Conservation (phyloP, 2,329 filamentous ascomycete species). For the Calonectria leucothoes region DNA sequence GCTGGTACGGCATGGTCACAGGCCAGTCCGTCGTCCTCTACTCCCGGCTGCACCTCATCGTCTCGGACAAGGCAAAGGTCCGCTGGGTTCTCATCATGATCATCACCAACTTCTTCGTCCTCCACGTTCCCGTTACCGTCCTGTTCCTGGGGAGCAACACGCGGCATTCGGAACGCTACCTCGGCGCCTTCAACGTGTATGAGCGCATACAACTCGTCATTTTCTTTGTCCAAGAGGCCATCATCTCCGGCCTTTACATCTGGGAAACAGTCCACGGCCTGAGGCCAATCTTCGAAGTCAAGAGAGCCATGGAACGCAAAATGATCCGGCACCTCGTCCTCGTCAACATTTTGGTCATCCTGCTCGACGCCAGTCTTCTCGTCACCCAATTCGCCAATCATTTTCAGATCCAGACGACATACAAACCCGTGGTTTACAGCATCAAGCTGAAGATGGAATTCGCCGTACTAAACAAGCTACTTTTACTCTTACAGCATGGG, state of each 20-base stretch:
- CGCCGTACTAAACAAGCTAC: conserved; percentile 45
- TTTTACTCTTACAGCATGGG: neutral
- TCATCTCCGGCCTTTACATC: conserved; percentile 65
- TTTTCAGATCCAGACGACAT: conserved; percentile 37
- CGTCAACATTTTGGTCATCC: conserved; percentile 55
- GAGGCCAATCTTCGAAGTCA: conserved; percentile 50
- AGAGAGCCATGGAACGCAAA: conserved; percentile 26
- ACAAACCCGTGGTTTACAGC: conserved; percentile 44
- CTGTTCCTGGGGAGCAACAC: conserved; percentile 64
- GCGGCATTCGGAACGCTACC: conserved; percentile 30
- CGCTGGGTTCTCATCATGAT: conserved; percentile 67
- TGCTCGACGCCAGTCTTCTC: conserved; percentile 48
- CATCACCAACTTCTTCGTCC: conserved; percentile 62
- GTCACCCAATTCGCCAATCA: conserved; percentile 54
- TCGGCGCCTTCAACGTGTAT: conserved; percentile 54
- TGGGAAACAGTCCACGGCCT: conserved; percentile 62
- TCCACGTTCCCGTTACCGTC: conserved; percentile 66
- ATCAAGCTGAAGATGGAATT: conserved; percentile 52
- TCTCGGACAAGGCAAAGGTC: conserved; percentile 60
- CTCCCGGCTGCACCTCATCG: conserved; percentile 71
- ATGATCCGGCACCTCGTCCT: conserved; percentile 51
- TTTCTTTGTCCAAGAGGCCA: conserved; percentile 66
- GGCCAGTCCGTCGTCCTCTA: conserved; percentile 72
- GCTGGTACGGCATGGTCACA: conserved; percentile 63
- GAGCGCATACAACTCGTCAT: conserved; percentile 66